Evolutionary conservation across 441 rosid species (phyloP).

Genomic region (Brassica balearica): DNA sequence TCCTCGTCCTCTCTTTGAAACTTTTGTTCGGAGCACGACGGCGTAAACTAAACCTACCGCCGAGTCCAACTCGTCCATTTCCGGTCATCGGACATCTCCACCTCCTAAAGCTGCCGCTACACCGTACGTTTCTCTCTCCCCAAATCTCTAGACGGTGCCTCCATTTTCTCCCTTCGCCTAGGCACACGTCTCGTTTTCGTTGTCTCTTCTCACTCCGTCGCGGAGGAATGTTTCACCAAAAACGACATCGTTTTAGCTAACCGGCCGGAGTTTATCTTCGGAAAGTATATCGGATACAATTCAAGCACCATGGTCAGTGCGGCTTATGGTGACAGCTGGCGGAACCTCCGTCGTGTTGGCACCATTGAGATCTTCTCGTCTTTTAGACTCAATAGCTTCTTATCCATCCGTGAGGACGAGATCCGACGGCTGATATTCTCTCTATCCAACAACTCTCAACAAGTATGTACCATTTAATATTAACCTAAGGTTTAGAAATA

Average conservation of each 20-base stretch:
- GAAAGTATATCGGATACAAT: slow-evolving; percentile 32
- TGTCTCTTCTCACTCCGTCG: slow-evolving; percentile 28
- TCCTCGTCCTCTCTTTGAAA: slow-evolving; percentile 19
- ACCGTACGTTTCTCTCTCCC: slow-evolving; percentile 31
- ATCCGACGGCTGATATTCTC: slow-evolving; percentile 31
- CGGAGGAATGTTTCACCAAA: slow-evolving; percentile 36
- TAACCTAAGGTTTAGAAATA: neutral
- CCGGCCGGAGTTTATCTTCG: slow-evolving; percentile 25
- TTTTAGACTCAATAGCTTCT: slow-evolving; percentile 36
- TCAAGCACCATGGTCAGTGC: slow-evolving; percentile 26
- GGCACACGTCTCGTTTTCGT: slow-evolving; percentile 31
- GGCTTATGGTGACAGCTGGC: slow-evolving; percentile 35
- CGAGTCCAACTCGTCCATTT: slow-evolving; percentile 23
- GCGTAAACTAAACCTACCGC: slow-evolving; percentile 28
- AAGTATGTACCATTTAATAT: slow-evolving; percentile 25
- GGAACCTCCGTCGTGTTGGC: slow-evolving; percentile 40
- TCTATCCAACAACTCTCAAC: slow-evolving; percentile 23
- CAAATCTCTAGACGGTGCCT: slow-evolving; percentile 6
- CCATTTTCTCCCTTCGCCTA: slow-evolving; percentile 32
- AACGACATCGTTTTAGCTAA: slow-evolving; percentile 40
- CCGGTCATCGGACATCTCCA: slow-evolving; percentile 38
- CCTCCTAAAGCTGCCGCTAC: slow-evolving; percentile 40
- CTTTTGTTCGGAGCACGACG: slow-evolving; percentile 1
- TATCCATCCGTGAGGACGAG: slow-evolving; percentile 32
- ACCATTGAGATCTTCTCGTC: slow-evolving; percentile 40